These are phyloP conservation scores for Cladosporium sp. DNA, from an alignment of 2,329 filamentous ascomycete species.

Conservation along the genomic window DNA sequence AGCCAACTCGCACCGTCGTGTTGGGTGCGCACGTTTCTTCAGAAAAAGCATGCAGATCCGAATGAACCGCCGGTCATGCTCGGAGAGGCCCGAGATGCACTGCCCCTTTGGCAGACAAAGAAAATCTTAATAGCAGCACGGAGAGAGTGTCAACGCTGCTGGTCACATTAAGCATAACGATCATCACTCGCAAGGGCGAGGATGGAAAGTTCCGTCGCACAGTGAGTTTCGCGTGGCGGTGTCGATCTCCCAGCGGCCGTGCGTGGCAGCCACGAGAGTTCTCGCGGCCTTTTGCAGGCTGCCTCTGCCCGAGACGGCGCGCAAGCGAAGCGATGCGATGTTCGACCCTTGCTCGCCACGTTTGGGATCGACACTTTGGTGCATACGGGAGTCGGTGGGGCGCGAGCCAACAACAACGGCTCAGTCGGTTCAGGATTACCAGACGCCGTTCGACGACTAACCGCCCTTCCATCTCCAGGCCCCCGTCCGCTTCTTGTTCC, in stretches of 20 bases:
- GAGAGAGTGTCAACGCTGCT: not conserved
- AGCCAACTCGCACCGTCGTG: not conserved
- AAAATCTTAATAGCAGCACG: not conserved
- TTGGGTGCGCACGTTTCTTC: not conserved
- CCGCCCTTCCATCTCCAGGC: constrained; percentile 13
- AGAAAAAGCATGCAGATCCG: constrained; percentile 3
- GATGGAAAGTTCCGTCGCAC: constrained; percentile 14
- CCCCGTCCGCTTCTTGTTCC: not conserved
- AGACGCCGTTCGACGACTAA: not conserved
- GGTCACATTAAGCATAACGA: constrained; percentile 13
- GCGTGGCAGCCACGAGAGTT: not conserved
- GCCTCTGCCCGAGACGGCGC: not conserved
- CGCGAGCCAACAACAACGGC: constrained; percentile 10
- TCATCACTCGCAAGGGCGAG: not conserved
- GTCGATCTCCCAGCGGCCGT: constrained; percentile 9
- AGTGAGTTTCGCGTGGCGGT: constrained; percentile 12
- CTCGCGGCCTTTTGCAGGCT: constrained; percentile 5
- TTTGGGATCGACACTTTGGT: constrained; percentile 11
- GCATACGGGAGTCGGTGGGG: not conserved
- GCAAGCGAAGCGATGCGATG: constrained; percentile 14
- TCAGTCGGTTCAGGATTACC: constrained; percentile 1
- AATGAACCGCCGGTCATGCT: not conserved
- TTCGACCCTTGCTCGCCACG: constrained; percentile 15
- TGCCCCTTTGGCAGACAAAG: constrained; percentile 2
- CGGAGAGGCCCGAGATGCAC: not conserved